Percentiles rank a stretch among this genome's conserved stretches.
These are phyloP conservation scores for Flaveria sonorensis DNA, from an alignment of 129 eudicot species.

Conservation along the genomic window DNA sequence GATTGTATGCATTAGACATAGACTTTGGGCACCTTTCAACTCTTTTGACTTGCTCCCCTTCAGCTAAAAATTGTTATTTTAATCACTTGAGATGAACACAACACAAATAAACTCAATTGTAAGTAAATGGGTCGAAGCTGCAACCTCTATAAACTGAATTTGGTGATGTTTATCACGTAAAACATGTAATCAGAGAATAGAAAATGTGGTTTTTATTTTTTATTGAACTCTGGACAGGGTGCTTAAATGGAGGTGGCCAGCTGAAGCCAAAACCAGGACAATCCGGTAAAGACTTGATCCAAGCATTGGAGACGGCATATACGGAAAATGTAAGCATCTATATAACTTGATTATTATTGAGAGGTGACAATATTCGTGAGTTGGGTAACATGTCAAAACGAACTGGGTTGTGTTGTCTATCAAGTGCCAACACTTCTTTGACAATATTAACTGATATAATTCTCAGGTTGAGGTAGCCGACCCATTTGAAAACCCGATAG, in stretches of 20 bases:
- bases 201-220: neutral
- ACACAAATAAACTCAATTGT: neutral
- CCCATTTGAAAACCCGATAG: constrained; percentile 71
- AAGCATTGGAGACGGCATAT: constrained; percentile 62
- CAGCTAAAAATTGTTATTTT: neutral
- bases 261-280: constrained; percentile 83
- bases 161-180: neutral
- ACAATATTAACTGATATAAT: neutral
- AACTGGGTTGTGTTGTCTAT: neutral
- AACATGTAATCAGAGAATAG: neutral
- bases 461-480: constrained; percentile 61
- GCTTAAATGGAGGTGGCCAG: constrained; percentile 98
- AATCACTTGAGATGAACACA: neutral
- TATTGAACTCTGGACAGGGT: constrained; percentile 56
- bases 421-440: neutral
- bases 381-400: neutral
- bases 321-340: constrained; percentile 63
- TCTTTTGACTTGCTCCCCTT: neutral
- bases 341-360: neutral
- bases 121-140: no score
- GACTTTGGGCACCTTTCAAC: neutral
- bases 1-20: neutral
- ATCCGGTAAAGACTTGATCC: constrained; percentile 83
- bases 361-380: neutral
- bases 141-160: neutral